Conservation (phyloP, 1,284 basidiomycete genomes). For the Peniophora sp. region DNA sequence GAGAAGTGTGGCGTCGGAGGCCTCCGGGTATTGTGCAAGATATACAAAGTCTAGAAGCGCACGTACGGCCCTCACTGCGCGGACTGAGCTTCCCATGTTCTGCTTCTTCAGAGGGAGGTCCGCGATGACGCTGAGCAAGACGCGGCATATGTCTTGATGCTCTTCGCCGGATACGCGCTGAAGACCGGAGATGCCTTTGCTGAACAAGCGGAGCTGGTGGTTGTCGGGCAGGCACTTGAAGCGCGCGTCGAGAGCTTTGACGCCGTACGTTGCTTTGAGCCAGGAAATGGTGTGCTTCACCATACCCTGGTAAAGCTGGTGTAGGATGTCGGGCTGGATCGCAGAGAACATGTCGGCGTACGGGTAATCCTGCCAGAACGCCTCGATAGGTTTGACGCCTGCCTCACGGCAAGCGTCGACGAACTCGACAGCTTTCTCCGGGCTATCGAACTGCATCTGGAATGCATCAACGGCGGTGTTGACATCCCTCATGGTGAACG, state of each 20-base stretch:
- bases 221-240: constrained; percentile 11
- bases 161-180: constrained; percentile 13
- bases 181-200: constrained; percentile 16
- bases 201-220: constrained; percentile 13
- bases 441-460: not conserved
- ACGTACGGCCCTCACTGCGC: constrained; percentile 7
- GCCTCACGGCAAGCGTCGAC: constrained; percentile 3
- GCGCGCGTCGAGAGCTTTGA: constrained; percentile 15
- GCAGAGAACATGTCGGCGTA: constrained; percentile 22
- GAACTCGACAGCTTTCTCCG: not conserved
- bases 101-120: constrained; percentile 8
- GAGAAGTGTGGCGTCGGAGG: constrained; percentile 12
- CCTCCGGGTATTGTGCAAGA: constrained; percentile 16
- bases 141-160: constrained; percentile 11
- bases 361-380: constrained; percentile 30
- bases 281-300: constrained; percentile 22
- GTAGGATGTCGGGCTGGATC: constrained; percentile 33
- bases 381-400: constrained; percentile 13
- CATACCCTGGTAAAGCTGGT: constrained; percentile 29
- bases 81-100: constrained; percentile 3
- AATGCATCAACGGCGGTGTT: not conserved
- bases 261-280: constrained; percentile 9
- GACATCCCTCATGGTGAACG: not conserved
- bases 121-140: constrained; percentile 12
- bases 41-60: constrained; percentile 21